A percentile compares a stretch with the other conserved stretches of the same genome.
Conservation (phyloP, 2,329 filamentous ascomycete genomes). For the Penicillium brasilianum region DNA sequence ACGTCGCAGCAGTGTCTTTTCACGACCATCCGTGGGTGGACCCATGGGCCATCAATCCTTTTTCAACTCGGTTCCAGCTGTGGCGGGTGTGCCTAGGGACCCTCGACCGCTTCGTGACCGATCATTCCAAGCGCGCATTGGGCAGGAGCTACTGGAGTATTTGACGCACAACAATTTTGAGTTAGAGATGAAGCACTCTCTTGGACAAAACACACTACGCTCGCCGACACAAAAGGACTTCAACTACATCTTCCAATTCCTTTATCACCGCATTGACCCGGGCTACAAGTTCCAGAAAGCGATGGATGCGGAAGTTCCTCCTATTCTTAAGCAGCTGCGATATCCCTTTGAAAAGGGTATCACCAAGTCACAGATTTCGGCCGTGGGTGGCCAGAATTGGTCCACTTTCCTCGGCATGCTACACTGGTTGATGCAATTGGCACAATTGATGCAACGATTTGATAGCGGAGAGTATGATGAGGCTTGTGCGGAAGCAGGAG, state of each 20-base stretch:
- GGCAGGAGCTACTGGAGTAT: constrained; percentile 88
- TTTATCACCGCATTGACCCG: constrained; percentile 95
- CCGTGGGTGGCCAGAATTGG: constrained; percentile 97
- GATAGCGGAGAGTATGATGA: constrained; percentile 80
- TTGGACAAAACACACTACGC: constrained; percentile 89
- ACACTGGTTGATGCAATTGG: constrained; percentile 99
- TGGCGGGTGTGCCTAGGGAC: constrained; percentile 82
- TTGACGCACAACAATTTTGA: constrained; percentile 94
- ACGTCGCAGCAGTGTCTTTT: constrained; percentile 81
- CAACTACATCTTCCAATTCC: constrained; percentile 96
- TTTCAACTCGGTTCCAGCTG: constrained; percentile 83
- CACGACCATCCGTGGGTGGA: constrained; percentile 70
- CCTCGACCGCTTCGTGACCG: constrained; percentile 84
- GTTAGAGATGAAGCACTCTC: constrained; percentile 92
- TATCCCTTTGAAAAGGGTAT: constrained; percentile 97
- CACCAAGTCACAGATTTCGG: constrained; percentile 92
- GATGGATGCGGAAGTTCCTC: constrained; percentile 93
- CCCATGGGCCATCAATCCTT: constrained; percentile 85
- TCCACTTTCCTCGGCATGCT: constrained; percentile 89
- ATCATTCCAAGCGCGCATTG: constrained; percentile 78
- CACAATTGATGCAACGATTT: constrained; percentile 90
- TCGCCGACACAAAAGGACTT: constrained; percentile 98
- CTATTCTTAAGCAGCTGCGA: constrained; percentile 87
- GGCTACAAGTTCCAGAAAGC: constrained; percentile 91
- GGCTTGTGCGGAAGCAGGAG: constrained; percentile 82